phyloP scores from a whole-genome alignment of 1,139 yeast species.

The Blastobotrys persicus region DNA sequence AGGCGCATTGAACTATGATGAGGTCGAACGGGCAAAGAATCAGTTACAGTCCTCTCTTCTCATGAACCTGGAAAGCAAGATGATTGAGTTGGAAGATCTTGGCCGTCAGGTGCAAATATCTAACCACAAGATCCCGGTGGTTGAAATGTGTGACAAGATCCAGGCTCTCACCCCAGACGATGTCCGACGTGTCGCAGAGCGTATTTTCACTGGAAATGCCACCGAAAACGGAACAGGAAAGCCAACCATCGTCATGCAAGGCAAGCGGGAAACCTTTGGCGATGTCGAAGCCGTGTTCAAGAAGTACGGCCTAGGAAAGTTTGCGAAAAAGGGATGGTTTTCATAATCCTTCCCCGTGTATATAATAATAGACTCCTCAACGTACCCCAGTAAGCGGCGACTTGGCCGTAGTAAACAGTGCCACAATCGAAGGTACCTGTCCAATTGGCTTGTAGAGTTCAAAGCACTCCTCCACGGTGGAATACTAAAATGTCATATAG shows the following conservation, averaged over 20 bases:
- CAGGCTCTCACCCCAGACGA: slow-evolving; percentile 65
- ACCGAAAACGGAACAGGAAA: slow-evolving; percentile 53
- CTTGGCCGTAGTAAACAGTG: no score
- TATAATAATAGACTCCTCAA: not conserved
- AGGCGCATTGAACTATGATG: slow-evolving; percentile 63
- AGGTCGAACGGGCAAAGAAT: slow-evolving; percentile 85
- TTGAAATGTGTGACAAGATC: slow-evolving; percentile 80
- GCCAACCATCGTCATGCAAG: slow-evolving; percentile 88
- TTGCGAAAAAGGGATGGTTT: slow-evolving; percentile 11
- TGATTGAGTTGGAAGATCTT: slow-evolving; percentile 89
- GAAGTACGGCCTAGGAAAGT: slow-evolving; percentile 68
- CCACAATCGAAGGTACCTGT: no score
- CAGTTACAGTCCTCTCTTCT: slow-evolving; percentile 85
- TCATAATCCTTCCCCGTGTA: not conserved
- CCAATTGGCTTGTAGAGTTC: no score
- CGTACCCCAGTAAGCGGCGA: no score
- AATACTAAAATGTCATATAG: no score
- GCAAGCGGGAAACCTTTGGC: slow-evolving; percentile 80
- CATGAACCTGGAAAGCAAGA: slow-evolving; percentile 89
- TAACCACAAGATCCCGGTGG: slow-evolving; percentile 71
- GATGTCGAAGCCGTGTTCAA: slow-evolving; percentile 68
- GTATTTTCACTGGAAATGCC: slow-evolving; percentile 67
- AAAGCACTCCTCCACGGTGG: no score
- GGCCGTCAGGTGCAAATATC: slow-evolving; percentile 93
- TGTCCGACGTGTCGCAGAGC: slow-evolving; percentile 69